Base-by-base conservation (phyloP, 345 rosid genomes). In the Eucalyptus shirleyi region DNA sequence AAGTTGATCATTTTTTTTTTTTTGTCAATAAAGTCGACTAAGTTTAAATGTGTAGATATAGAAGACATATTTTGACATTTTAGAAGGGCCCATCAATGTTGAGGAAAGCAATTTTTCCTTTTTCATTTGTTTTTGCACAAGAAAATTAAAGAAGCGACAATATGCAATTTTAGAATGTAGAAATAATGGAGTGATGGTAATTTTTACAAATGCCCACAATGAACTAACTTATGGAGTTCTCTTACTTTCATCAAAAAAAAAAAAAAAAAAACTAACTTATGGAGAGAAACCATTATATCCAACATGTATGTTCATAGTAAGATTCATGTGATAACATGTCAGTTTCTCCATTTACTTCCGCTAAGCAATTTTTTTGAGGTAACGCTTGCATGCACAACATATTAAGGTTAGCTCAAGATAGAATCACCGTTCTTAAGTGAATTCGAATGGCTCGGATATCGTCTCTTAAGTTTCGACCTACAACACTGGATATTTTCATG, bases 381-480 rank as follows among this genome's bases (percentile, higher is more conserved):
- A n/a, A 8, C 0, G 0, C 19, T 65, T 69, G 8, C 81, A 18
- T 72, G 45, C 3, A 19, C 45, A 3, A 11, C 2, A 37, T 4
- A 37, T 2, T 77, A 77, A 37, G 5, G 47, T 77, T 1, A 2
- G 0, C 15, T 77, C 42, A 23, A 4, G 2, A 37, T 37, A 2
- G 4, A 37, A 19, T 40, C 3, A 1, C 5, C 2, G 6, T 40
- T 77, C 16, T 40, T 77, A 77, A 40, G 30, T 77, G 24, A 21
- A 77, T 40, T 77, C 5, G 28, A 77, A 77, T 77, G 9, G 83
- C 1, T 77, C 0, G 1, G 1, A 40, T 77, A 11, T 21, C 3
- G 2, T 21, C 30, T 40, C 3, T 0, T 37, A 12, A 77, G 5
- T 77, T 40, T 77, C 1, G 3, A 19, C 45, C 3, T 37, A 32